These are phyloP conservation scores for Cadophora sp. DNA, from an alignment of 2,329 filamentous ascomycete species.

Conservation along the genomic window DNA sequence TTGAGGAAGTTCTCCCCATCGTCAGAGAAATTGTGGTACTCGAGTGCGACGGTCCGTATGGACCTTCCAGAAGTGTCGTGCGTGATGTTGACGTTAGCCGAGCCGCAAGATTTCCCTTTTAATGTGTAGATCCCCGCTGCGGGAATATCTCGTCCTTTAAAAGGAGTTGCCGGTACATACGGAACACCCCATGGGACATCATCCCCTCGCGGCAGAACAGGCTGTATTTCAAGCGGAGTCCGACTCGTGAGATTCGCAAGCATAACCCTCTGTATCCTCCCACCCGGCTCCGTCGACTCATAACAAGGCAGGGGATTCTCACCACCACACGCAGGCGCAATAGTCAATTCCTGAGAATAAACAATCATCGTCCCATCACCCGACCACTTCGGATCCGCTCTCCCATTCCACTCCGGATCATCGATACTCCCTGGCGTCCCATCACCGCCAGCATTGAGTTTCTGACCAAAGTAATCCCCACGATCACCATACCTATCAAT, in stretches of 20 bases:
- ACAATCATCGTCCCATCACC: conserved; percentile 52
- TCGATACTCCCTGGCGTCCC: conserved; percentile 48
- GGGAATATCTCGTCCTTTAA: background rate
- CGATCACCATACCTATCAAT: conserved; percentile 54
- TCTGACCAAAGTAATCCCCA: conserved; percentile 52
- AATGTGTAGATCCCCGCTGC: conserved; percentile 22
- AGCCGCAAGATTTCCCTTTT: conserved; percentile 19
- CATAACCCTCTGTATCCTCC: conserved; percentile 51
- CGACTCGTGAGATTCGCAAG: conserved; percentile 49
- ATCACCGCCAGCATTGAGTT: conserved; percentile 49
- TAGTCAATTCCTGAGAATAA: conserved; percentile 51
- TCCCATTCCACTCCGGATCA: conserved; percentile 56
- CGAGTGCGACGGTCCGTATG: conserved; percentile 42
- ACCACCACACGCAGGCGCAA: conserved; percentile 52
- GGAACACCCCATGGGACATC: conserved; percentile 47
- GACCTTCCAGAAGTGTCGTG: conserved; percentile 7
- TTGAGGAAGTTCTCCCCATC: conserved; percentile 45
- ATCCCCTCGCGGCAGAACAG: conserved; percentile 43
- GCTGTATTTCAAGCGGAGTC: conserved; percentile 35
- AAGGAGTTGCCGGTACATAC: conserved; percentile 39
- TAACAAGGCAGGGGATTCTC: conserved; percentile 52
- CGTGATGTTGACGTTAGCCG: conserved; percentile 16
- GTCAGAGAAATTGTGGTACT: conserved; percentile 49
- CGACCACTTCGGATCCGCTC: conserved; percentile 53
- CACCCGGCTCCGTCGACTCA: conserved; percentile 49